Conservation (phyloP, 2,329 filamentous ascomycete species). For the Alternaria sp. region DNA sequence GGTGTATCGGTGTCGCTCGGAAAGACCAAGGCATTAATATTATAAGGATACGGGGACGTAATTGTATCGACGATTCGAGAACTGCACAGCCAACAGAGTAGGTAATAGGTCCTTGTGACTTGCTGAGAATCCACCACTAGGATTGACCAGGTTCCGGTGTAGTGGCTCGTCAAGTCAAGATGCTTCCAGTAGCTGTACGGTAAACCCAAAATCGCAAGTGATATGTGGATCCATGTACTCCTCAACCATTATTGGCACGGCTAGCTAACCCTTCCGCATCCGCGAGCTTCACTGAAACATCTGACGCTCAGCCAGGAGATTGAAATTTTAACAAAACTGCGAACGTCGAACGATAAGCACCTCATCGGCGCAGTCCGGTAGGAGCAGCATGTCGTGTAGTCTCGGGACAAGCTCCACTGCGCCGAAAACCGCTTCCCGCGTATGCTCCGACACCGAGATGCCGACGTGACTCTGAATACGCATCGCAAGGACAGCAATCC, state of each 20-base stretch:
- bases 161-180: constrained; percentile 25
- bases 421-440: constrained; percentile 24
- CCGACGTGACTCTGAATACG: constrained; percentile 11
- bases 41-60: constrained; percentile 23
- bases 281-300: constrained; percentile 24
- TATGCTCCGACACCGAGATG: constrained; percentile 25
- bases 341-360: constrained; percentile 39
- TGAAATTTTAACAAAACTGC: constrained; percentile 12
- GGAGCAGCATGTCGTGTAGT: constrained; percentile 23
- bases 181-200: constrained; percentile 32
- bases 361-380: constrained; percentile 31
- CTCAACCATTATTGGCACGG: constrained; percentile 16
- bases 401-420: constrained; percentile 22
- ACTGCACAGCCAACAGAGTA: constrained; percentile 19
- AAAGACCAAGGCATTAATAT: constrained; percentile 15
- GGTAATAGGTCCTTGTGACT: constrained; percentile 28
- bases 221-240: constrained; percentile 26
- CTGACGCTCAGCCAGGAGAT: constrained; percentile 11
- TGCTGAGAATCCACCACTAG: constrained; percentile 25
- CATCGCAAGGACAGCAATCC: constrained; percentile 18
- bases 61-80: constrained; percentile 39
- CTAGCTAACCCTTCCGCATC: constrained; percentile 24
- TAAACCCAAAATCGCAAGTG: constrained; percentile 31
- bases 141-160: constrained; percentile 29
- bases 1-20: constrained; percentile 7